Conservation (phyloP, 163 green algal genomes). For the Prototheca cutis region DNA sequence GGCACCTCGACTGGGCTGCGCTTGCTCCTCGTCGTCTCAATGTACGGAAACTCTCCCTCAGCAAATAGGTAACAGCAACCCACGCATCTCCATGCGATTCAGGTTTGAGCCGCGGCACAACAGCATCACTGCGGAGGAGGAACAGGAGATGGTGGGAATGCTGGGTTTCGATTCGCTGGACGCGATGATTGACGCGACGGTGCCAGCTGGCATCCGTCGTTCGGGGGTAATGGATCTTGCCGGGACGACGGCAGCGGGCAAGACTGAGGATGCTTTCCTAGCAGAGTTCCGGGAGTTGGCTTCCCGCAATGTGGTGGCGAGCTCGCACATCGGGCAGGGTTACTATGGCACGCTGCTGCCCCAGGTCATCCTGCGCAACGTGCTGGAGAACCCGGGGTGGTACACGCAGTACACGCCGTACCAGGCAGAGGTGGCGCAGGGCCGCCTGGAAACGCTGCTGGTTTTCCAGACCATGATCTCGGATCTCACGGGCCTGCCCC, state of each 20-base stretch:
- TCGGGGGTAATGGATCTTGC: conserved; percentile 70
- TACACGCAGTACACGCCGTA: conserved; percentile 99
- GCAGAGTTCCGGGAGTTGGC: conserved; percentile 84
- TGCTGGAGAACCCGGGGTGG: conserved; percentile 99
- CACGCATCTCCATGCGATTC: conserved; percentile 1
- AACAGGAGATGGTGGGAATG: conserved; percentile 68
- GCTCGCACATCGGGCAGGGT: conserved; percentile 93
- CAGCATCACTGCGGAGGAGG: conserved; percentile 65
- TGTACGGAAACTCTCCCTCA: not conserved
- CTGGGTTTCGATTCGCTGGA: conserved; percentile 78
- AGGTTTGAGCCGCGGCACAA: conserved; percentile 95
- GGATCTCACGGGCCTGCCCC: conserved; percentile 90
- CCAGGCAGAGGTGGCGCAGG: conserved; percentile 97
- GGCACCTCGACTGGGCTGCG: too few species aligned
- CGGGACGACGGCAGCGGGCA: conserved; percentile 67
- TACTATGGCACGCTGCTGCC: conserved; percentile 92
- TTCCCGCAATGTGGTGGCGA: conserved; percentile 92
- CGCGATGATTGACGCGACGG: conserved; percentile 86
- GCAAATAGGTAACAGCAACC: not conserved
- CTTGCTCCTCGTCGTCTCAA: too few species aligned
- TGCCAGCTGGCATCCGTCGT: conserved; percentile 77
- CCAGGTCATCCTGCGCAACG: conserved; percentile 91
- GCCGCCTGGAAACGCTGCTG: conserved; percentile 94
- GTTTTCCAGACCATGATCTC: conserved; percentile 98
- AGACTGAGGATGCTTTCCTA: conserved; percentile 53